A percentile compares a stretch with the other conserved stretches of the same genome.
Evolutionary conservation across 768 basidiomycete genomes (phyloP).

Genomic region (Boletus barrowsii): DNA sequence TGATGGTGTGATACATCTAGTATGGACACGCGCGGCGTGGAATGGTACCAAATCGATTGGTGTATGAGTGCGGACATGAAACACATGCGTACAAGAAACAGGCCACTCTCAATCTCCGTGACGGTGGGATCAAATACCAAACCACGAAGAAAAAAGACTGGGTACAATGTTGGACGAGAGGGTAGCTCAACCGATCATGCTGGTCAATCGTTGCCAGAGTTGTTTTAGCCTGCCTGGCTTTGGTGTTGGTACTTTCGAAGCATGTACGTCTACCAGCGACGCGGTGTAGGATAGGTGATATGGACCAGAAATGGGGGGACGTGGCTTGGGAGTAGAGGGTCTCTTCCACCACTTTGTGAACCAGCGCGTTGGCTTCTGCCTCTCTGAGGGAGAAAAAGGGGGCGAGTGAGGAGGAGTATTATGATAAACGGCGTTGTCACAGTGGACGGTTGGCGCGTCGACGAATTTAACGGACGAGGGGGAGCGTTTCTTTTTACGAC

Average conservation of each 20-base stretch:
- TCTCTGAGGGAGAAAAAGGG: conserved; percentile 10
- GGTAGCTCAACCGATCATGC: conserved; percentile 14
- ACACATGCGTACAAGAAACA: conserved; percentile 3
- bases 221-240: conserved; percentile 26
- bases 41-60: conserved; percentile 21
- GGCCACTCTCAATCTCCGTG: not conserved
- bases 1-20: conserved; percentile 10
- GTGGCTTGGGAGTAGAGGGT: conserved; percentile 14
- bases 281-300: conserved; percentile 29
- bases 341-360: conserved; percentile 30
- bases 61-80: conserved; percentile 15
- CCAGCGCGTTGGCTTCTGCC: conserved; percentile 16
- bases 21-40: conserved; percentile 25
- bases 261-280: conserved; percentile 31
- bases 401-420: conserved; percentile 14
- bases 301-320: conserved; percentile 32
- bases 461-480: conserved; percentile 65
- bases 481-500: conserved; percentile 31
- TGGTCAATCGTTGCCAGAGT: conserved; percentile 27
- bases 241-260: conserved; percentile 12
- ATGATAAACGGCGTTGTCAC: conserved; percentile 24
- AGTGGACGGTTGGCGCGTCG: conserved; percentile 61
- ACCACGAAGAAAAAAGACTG: not conserved
- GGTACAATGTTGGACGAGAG: not conserved
- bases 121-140: not conserved